phyloP scores from a whole-genome alignment of 1,284 basidiomycete species.

The Fomes fomentarius region DNA sequence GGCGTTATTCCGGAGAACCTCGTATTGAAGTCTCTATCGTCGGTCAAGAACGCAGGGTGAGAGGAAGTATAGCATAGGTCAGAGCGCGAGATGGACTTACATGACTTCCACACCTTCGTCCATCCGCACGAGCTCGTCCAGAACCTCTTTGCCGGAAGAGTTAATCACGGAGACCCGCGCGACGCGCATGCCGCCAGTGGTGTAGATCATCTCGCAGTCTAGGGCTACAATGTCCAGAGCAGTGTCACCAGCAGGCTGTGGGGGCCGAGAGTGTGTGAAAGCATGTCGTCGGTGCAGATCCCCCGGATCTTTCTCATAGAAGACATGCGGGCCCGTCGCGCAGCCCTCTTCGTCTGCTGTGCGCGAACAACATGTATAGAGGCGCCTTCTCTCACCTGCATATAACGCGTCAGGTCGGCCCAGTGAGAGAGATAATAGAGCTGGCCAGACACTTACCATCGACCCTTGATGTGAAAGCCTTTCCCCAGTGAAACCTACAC shows the following conservation, averaged over 20 bases:
- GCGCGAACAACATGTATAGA: conserved; percentile 72
- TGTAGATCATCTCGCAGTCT: conserved; percentile 94
- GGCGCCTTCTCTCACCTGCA: conserved; percentile 65
- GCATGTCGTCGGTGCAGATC: conserved; percentile 75
- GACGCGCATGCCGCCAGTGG: conserved; percentile 85
- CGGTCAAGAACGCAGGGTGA: background rate
- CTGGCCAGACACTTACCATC: conserved; percentile 53
- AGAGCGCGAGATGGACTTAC: conserved; percentile 46
- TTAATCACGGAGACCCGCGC: conserved; percentile 89
- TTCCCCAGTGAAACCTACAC: conserved; percentile 87
- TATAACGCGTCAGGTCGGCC: background rate
- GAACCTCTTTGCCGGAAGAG: conserved; percentile 67
- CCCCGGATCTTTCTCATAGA: conserved; percentile 72
- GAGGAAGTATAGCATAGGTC: too few species aligned
- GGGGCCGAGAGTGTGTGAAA: conserved; percentile 58
- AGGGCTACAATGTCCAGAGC: conserved; percentile 78
- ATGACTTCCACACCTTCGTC: conserved; percentile 77
- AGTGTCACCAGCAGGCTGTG: conserved; percentile 34
- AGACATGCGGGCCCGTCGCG: conserved; percentile 72
- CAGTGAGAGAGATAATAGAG: background rate
- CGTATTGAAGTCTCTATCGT: conserved; percentile 81
- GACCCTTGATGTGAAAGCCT: conserved; percentile 54
- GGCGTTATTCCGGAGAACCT: conserved; percentile 86
- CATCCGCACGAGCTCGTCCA: conserved; percentile 85
- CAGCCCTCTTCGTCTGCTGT: conserved; percentile 65